Evolutionary conservation across 2,329 filamentous ascomycete genomes (phyloP).

Genomic region (Stemphylium lycopersici): DNA sequence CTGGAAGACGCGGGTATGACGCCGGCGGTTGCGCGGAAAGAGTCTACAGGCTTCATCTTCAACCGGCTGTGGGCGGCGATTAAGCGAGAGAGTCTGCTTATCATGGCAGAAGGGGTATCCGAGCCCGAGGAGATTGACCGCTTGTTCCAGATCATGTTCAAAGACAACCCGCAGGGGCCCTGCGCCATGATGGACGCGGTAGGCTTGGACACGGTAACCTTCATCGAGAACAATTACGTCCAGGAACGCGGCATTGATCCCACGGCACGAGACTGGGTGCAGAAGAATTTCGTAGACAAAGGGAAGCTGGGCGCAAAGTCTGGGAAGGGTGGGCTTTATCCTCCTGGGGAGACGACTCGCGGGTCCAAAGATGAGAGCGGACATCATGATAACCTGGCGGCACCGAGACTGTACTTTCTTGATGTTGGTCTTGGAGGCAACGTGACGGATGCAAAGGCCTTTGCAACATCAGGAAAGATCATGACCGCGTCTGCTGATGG

Average conservation of each 20-base stretch:
- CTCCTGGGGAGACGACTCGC: constrained; percentile 45
- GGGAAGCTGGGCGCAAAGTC: constrained; percentile 57
- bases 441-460: constrained; percentile 1
- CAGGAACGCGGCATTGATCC: constrained; percentile 54
- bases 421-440: constrained; percentile 16
- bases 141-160: constrained; percentile 54
- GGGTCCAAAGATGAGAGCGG: constrained; percentile 26
- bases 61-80: constrained; percentile 64
- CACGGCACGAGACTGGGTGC: constrained; percentile 54
- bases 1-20: constrained; percentile 51
- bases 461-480: constrained; percentile 10
- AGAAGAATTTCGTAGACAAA: constrained; percentile 53
- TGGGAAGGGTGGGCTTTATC: constrained; percentile 22
- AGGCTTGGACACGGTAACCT: constrained; percentile 60
- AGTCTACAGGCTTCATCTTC: constrained; percentile 62
- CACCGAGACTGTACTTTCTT: constrained; percentile 8
- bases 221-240: constrained; percentile 62
- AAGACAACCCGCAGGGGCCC: constrained; percentile 34
- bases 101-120: constrained; percentile 59
- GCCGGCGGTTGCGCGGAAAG: constrained; percentile 53
- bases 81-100: constrained; percentile 59
- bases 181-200: constrained; percentile 57
- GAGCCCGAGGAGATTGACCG: constrained; percentile 58
- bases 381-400: constrained; percentile 10
- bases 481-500: constrained; percentile 13